Evolutionary conservation across 2,329 filamentous ascomycete genomes (phyloP).

Genomic region (Knufia fluminis): DNA sequence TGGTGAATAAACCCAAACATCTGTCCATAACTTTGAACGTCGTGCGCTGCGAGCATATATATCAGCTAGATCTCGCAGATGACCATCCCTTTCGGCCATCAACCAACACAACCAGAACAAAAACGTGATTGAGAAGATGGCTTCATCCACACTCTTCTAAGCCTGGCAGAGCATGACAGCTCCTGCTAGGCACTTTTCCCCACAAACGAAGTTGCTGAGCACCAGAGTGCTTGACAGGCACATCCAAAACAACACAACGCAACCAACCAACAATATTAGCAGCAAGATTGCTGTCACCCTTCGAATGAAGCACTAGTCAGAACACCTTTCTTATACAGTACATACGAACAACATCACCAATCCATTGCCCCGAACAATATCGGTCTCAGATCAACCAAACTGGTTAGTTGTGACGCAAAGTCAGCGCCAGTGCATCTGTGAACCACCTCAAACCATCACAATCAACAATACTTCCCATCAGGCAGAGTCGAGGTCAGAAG

Average conservation of each 20-base stretch:
- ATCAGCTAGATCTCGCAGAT: background rate
- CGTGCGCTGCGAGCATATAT: slow-evolving; percentile 8
- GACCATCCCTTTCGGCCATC: background rate
- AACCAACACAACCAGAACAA: background rate
- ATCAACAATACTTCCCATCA: too few relatives aligned
- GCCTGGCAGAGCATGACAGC: slow-evolving; percentile 4
- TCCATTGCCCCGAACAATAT: too few relatives aligned
- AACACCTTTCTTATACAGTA: too few relatives aligned
- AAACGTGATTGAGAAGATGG: background rate
- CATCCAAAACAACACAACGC: background rate
- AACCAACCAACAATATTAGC: background rate
- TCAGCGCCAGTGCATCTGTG: slow-evolving; percentile 2
- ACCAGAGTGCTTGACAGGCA: background rate
- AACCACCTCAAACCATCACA: background rate
- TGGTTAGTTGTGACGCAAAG: slow-evolving; percentile 7
- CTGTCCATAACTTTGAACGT: background rate
- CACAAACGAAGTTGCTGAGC: background rate
- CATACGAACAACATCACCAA: too few relatives aligned
- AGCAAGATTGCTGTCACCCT: background rate
- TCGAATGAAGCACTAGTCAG: background rate
- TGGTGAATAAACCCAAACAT: background rate
- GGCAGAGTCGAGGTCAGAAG: too few relatives aligned
- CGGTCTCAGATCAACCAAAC: background rate
- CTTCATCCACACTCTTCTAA: background rate
- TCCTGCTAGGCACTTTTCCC: slow-evolving; percentile 1